A percentile compares a stretch with the other conserved stretches of the same genome.
phyloP scores from a whole-genome alignment of 176 grass and related monocot genomes.

The Avena insularis region DNA sequence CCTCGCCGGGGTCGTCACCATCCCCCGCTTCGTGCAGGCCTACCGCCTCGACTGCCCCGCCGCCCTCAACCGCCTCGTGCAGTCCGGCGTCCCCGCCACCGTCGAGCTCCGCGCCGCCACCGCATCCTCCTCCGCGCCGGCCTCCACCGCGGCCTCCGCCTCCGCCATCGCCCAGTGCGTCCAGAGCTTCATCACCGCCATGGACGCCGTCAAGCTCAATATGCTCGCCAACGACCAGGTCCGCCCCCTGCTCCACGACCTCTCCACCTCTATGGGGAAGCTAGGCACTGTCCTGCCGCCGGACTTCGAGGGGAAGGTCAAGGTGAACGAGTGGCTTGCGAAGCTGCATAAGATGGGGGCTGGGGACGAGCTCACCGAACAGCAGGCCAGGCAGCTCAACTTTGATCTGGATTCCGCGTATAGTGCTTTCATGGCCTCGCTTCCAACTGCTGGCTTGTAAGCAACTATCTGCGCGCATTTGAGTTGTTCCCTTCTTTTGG shows the following conservation, averaged over 20 bases:
- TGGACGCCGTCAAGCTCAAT: slow-evolving; percentile 95
- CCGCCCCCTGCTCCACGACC: slow-evolving; percentile 82
- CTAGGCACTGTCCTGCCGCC: slow-evolving; percentile 69
- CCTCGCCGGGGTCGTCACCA: slow-evolving; percentile 69
- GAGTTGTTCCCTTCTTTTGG: slow-evolving; percentile 28
- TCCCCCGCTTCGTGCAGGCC: slow-evolving; percentile 81
- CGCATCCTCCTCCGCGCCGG: slow-evolving; percentile 43
- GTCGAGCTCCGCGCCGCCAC: slow-evolving; percentile 83
- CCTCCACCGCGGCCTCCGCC: slow-evolving; percentile 53
- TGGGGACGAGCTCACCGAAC: slow-evolving; percentile 88
- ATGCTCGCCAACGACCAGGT: slow-evolving; percentile 98
- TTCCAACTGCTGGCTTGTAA: slow-evolving; percentile 72
- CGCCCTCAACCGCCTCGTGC: slow-evolving; percentile 85
- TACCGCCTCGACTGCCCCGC: slow-evolving; percentile 91
- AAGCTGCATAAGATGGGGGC: slow-evolving; percentile 93
- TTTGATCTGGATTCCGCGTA: slow-evolving; percentile 94
- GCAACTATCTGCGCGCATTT: background rate
- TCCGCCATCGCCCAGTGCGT: slow-evolving; percentile 85
- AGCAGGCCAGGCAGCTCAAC: slow-evolving; percentile 91
- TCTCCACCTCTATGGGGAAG: slow-evolving; percentile 81
- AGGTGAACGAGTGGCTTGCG: slow-evolving; percentile 84
- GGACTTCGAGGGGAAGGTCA: slow-evolving; percentile 92
- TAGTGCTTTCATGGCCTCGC: slow-evolving; percentile 82
- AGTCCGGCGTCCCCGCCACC: slow-evolving; percentile 92
- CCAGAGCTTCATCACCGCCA: slow-evolving; percentile 95